Percentiles rank a stretch among this genome's conserved stretches.
Evolutionary conservation across 2,329 filamentous ascomycete species (phyloP).

Genomic region (Fusarium pseudonygamai): DNA sequence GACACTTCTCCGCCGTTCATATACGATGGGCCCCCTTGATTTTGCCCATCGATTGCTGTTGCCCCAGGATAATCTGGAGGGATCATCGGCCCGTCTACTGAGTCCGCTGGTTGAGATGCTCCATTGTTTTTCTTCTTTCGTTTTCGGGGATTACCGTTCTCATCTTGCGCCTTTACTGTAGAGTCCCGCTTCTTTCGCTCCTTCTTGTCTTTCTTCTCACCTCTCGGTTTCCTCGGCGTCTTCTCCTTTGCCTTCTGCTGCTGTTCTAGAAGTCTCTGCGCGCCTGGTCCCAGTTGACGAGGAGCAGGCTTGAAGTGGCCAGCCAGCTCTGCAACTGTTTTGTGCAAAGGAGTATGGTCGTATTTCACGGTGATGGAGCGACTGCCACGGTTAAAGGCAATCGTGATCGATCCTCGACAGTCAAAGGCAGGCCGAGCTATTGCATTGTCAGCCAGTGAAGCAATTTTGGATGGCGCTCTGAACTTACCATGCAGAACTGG

Average conservation of each 20-base stretch:
- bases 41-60: constrained; percentile 7
- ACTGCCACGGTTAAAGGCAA: constrained; percentile 59
- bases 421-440: constrained; percentile 67
- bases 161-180: constrained; percentile 35
- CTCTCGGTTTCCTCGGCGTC: constrained; percentile 43
- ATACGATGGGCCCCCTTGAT: constrained; percentile 9
- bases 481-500: constrained; percentile 55
- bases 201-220: constrained; percentile 44
- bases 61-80: constrained; percentile 23
- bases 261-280: constrained; percentile 39
- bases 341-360: constrained; percentile 66
- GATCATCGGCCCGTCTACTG: constrained; percentile 16
- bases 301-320: constrained; percentile 59
- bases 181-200: constrained; percentile 36
- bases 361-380: constrained; percentile 63
- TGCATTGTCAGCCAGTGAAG: background rate
- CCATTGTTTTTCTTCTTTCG: constrained; percentile 43
- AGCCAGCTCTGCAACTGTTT: constrained; percentile 61
- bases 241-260: constrained; percentile 39
- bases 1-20: constrained; percentile 8
- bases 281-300: constrained; percentile 41
- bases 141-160: constrained; percentile 41
- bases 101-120: constrained; percentile 23
- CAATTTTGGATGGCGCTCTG: background rate
- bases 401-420: constrained; percentile 61